A percentile compares a stretch with the other conserved stretches of the same genome.
Evolutionary conservation across 176 grass and related monocot genomes (phyloP).

Genomic region (Dendrocalamus sinicus): DNA sequence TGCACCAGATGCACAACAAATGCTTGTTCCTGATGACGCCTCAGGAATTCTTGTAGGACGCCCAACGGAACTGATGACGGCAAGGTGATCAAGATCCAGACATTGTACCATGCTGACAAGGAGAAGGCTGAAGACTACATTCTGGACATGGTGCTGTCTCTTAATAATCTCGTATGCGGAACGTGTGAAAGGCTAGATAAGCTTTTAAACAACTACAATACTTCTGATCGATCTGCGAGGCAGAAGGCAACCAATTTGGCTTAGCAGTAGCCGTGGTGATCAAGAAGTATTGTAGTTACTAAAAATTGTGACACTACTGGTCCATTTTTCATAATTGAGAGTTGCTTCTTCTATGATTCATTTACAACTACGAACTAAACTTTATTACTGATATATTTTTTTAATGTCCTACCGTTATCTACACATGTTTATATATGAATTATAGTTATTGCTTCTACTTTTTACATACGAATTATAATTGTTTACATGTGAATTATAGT

Average conservation of each 20-base stretch:
- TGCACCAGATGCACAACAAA: constrained; percentile 2
- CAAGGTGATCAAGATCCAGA: constrained; percentile 51
- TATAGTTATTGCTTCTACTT: too few species aligned
- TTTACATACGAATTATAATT: too few species aligned
- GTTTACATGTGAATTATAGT: too few species aligned
- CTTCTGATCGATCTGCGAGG: background rate
- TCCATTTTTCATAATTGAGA: too few species aligned
- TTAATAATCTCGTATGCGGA: constrained; percentile 49
- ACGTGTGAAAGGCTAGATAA: background rate
- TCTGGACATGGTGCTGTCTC: constrained; percentile 56
- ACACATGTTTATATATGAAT: too few species aligned
- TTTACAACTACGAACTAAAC: too few species aligned
- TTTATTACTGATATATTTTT: too few species aligned
- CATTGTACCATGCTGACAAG: constrained; percentile 61
- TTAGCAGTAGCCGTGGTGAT: background rate
- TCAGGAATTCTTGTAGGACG: background rate
- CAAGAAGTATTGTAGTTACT: too few species aligned
- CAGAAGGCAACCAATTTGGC: background rate
- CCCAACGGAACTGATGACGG: background rate
- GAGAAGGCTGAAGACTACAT: constrained; percentile 61
- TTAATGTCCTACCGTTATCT: too few species aligned
- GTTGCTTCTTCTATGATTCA: too few species aligned
- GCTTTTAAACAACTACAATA: background rate
- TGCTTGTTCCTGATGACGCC: background rate
- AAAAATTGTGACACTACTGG: too few species aligned